Percentiles rank a stretch among this genome's conserved stretches.
These are phyloP conservation scores for Talaromyces sp. DNA, from an alignment of 2,329 filamentous ascomycete genomes.

Conservation along the genomic window DNA sequence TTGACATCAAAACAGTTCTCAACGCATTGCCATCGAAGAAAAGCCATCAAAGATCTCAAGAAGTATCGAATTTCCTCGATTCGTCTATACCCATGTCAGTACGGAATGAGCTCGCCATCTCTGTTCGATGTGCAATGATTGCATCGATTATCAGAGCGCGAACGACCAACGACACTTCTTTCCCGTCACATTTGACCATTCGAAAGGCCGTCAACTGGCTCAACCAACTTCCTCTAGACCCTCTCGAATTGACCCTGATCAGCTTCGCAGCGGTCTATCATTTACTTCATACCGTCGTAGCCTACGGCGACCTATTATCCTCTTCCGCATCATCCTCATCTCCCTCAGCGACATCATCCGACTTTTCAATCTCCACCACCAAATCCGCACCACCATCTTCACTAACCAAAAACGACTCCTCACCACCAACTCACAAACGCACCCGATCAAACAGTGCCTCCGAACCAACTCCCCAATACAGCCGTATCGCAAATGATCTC, in stretches of 20 bases:
- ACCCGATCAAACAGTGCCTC: slow-evolving; percentile 18
- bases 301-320: slow-evolving; percentile 36
- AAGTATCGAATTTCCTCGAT: slow-evolving; percentile 45
- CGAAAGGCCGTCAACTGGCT: slow-evolving; percentile 41
- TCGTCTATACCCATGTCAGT: slow-evolving; percentile 49
- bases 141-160: slow-evolving; percentile 46
- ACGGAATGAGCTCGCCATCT: slow-evolving; percentile 51
- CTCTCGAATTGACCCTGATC: slow-evolving; percentile 38
- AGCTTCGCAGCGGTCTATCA: slow-evolving; percentile 41
- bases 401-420: slow-evolving; percentile 16
- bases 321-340: slow-evolving; percentile 21
- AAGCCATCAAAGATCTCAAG: slow-evolving; percentile 24
- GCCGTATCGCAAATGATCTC: slow-evolving; percentile 37
- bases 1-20: slow-evolving; percentile 50
- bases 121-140: slow-evolving; percentile 57
- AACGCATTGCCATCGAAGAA: slow-evolving; percentile 46
- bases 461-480: slow-evolving; percentile 28
- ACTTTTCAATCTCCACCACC: slow-evolving; percentile 6
- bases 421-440: slow-evolving; percentile 18
- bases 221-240: slow-evolving; percentile 39
- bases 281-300: slow-evolving; percentile 36
- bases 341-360: slow-evolving; percentile 13
- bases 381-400: slow-evolving; percentile 18
- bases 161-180: slow-evolving; percentile 26
- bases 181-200: slow-evolving; percentile 34